These are phyloP conservation scores for Noccaea bulbosa DNA, from an alignment of 345 rosid genomes.

Conservation along the genomic window DNA sequence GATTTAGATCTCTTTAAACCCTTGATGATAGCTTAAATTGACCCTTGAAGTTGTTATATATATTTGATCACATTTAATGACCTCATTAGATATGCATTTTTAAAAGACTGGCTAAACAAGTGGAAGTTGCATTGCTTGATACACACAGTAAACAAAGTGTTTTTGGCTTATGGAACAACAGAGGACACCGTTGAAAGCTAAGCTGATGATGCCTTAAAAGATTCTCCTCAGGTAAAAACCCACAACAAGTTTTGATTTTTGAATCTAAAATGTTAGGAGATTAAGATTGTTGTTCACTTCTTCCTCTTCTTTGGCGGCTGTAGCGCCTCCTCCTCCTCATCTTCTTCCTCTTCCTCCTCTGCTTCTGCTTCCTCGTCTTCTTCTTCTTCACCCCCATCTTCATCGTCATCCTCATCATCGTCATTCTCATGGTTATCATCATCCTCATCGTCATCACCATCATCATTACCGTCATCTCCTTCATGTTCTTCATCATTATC, in stretches of 20 bases:
- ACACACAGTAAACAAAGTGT: conserved; percentile 19
- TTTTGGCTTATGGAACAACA: conserved; percentile 29
- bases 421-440: conserved; percentile 37
- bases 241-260: conserved; percentile 29
- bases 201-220: conserved; percentile 15
- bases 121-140: conserved; percentile 1
- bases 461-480: conserved; percentile 52
- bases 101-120: neutral
- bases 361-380: conserved; percentile 51
- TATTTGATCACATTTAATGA: conserved; percentile 11
- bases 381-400: conserved; percentile 44
- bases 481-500: conserved; percentile 38
- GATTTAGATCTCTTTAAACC: neutral
- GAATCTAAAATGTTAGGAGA: conserved; percentile 36
- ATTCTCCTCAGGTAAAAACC: conserved; percentile 28
- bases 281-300: conserved; percentile 55
- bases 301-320: conserved; percentile 96
- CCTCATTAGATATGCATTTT: neutral
- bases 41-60: neutral
- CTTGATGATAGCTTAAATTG: neutral
- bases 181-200: conserved; percentile 23
- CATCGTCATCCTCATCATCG: conserved; percentile 42
- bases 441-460: conserved; percentile 53
- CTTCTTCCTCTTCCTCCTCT: conserved; percentile 66
- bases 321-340: conserved; percentile 77